Base-by-base conservation (phyloP, 306 rosid genomes). In the Myrica gale region DNA sequence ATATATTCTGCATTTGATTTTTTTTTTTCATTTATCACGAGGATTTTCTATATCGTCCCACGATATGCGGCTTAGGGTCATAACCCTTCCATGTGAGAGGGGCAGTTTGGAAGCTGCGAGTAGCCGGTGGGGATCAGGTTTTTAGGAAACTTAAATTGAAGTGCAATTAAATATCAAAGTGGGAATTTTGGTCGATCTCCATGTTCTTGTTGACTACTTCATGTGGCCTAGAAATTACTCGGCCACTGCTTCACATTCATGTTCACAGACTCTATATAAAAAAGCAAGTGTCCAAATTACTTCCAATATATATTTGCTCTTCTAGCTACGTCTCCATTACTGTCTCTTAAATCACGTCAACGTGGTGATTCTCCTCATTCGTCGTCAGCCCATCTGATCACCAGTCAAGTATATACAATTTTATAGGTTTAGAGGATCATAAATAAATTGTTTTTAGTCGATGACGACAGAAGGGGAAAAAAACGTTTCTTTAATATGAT, bases 111-210 rank as follows among this genome's bases (percentile, higher is more conserved):
- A 71, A 65, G 66, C 73, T 50, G 79, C 55, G 41, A 78, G 51
- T 47, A 71, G 58, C 73, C 37, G 37, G 21, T 41, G 1, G 20
- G 71, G 56, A 5, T 26, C 75, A 37, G 7, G 74, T 53, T 68
- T 56, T 50, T 51, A 58, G 48, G 77, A 54, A 77, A 41, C 26
- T 61, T 26, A 21, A 69, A 80, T 75, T 62, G 51, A 71, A 37
- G 75, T 56, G 69, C 79, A 80, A 44, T 86, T 85, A 80, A 80
- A 67, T 78, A 65, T 76, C 45, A 53, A 68, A 66, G 65, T 87
- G 72, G 50, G 90, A 89, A 86, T 91, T 89, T 91, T 87, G 85
- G 92, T 88, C 88, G 88, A 89, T 79, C 66, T 83, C 73, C 84
- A 79, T 76, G 74, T 85, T 78, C 72, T 80, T 75, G 84, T 89